Percentiles rank a stretch among this genome's conserved stretches.
These are phyloP conservation scores for Ogataea ramenticola DNA, from an alignment of 805 yeast species.

Conservation along the genomic window DNA sequence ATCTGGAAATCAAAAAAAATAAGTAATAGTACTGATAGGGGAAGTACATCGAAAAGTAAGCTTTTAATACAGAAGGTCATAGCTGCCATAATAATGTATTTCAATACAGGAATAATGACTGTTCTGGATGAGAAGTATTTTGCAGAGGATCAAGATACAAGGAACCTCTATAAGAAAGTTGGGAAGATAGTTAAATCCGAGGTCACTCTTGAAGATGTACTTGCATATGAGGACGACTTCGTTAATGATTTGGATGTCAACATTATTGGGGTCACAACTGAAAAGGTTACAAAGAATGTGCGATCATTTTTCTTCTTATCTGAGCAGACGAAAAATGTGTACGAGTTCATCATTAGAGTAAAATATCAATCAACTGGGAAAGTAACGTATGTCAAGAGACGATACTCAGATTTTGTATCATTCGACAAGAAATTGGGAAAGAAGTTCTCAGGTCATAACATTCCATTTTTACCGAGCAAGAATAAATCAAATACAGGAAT, in stretches of 20 bases:
- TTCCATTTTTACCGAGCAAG: conserved; percentile 30
- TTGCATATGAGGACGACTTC: conserved; percentile 25
- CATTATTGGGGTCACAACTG: conserved; percentile 55
- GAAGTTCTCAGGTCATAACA: conserved; percentile 61
- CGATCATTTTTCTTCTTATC: conserved; percentile 1
- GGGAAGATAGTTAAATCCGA: conserved; percentile 17
- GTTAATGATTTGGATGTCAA: conserved; percentile 57
- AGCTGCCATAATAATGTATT: conserved; percentile 56
- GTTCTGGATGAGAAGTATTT: conserved; percentile 46
- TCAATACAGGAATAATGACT: conserved; percentile 69
- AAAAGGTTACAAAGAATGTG: conserved; percentile 17
- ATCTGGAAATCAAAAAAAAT: conserved; percentile 66
- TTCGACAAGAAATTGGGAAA: conserved; percentile 46
- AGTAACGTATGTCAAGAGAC: conserved; percentile 45
- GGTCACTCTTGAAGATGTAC: conserved; percentile 15
- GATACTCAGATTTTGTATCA: conserved; percentile 61
- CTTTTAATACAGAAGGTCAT: conserved; percentile 55
- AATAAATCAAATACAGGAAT: not conserved
- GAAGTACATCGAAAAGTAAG: conserved; percentile 64
- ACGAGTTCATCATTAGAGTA: conserved; percentile 44
- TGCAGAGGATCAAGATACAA: conserved; percentile 22
- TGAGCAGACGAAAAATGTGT: conserved; percentile 17
- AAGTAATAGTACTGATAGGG: conserved; percentile 68
- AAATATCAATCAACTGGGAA: conserved; percentile 25
- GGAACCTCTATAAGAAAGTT: conserved; percentile 33